Base-by-base conservation (phyloP, 2,329 filamentous ascomycete genomes). In the Stenocarpella maydis region DNA sequence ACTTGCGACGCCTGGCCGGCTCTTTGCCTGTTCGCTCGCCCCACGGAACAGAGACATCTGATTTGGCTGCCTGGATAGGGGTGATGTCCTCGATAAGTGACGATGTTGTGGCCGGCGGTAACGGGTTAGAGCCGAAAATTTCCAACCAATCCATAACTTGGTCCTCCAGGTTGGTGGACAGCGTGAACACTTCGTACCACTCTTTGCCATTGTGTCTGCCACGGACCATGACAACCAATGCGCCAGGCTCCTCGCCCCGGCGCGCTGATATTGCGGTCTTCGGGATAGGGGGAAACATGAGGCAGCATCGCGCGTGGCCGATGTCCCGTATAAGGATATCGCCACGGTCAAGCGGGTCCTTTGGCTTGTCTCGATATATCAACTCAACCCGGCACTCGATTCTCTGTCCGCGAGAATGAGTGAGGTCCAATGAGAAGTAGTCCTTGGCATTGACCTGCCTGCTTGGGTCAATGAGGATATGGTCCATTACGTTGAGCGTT, bases 301-400 rank as follows among this genome's bases (percentile, higher is more conserved):
- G 86, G 90, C 94, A 98, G 34, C 85, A 83, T 65, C 90, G 88
- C 17, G 91, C 90, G 7, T 87, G 87, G 53, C 94, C 94, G n/a
- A 94, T 89, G 79, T 98, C 95, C 73, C 95, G 95, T 68, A 99
- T 91, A 26, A 99, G 87, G n/a, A 99, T 78, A 78, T 99, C 96
- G 8, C 95, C 94, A 60, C 87, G 83, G 72, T 91, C 88, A 3
- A 87, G 87, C 43, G 87, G 85, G 60, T 88, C 87, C n/a, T 87
- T 84, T 28, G 89, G 85, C 74, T 93, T 93, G 76, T 98, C 95
- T 76, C 96, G 89, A 73, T 95, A 87, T 17, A 98, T 86, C 37
- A 99, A 78, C 78, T 99, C 96, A 19, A 97, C 89, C 74, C 92
- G 92, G 77, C 96, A 98, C 75, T 94, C 93, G 53, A 99, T 86